Evolutionary conservation across 768 basidiomycete species (phyloP), one percentile per base, ranked within the genome.

Genomic region (Asterophora lycoperdoides): DNA sequence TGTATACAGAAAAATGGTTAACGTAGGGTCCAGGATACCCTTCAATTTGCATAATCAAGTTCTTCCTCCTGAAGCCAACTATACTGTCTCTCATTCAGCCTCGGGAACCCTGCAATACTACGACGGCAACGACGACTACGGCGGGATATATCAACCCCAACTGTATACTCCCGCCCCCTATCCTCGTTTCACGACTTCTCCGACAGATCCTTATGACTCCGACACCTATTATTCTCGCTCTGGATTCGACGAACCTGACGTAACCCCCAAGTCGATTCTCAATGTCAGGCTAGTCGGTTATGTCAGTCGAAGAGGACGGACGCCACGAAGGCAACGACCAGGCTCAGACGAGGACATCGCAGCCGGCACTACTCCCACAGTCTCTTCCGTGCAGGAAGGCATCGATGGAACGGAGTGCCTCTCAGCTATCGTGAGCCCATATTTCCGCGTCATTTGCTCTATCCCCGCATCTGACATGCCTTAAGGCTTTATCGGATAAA

Each of bases 1-100:
- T 23, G 23, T n/a, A n/a, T n/a, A 18, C 61, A 86, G 83, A 28
- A 83, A 78, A 74, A 85, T 86, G 84, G 83, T 86, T 54, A 84
- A 84, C 48, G 75, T 86, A 11, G 75, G 75, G 47, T 76, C 79
- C 1, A 73, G 71, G 18, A 69, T 79, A 20, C 83, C 83, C 0
- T 85, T 86, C 66, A 79, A 80, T 58, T 68, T 84, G 51, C 76
- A 77, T 60, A 70, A 69, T 44, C 64, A 64, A 44, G 53, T 62
- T 11, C 44, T 65, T 20, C 60, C 60, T 14, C 52, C 61, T 4
- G 57, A 64, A 8, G 51, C 54, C 9, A 58, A 59, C 8, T 60
- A 62, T 10, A 63, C 67, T 13, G 45, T 57, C 4, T 67, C 69
- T 19, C 58, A 63, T 28, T 66, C 64, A 8, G 46, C 59, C 13